Percentiles rank a stretch among this genome's conserved stretches.
These are phyloP conservation scores for Puccinia polysora DNA, from an alignment of 1,284 basidiomycete species.

Conservation along the genomic window DNA sequence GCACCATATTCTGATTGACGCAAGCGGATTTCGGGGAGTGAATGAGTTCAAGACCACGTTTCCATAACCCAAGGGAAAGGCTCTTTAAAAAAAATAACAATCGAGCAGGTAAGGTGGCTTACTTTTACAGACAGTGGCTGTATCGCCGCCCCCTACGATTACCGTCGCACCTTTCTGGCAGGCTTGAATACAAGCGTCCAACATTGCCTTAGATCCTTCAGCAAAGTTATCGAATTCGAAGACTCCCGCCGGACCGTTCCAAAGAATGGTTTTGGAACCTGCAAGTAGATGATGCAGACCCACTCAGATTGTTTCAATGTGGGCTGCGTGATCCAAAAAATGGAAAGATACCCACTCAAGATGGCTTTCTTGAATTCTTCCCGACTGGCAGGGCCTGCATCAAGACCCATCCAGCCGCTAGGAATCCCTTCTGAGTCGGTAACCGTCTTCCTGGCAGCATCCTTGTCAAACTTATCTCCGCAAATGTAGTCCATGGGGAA, in stretches of 20 bases:
- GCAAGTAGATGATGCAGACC: slow-evolving; percentile 44
- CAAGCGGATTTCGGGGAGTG: slow-evolving; percentile 56
- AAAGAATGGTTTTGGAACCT: slow-evolving; percentile 84
- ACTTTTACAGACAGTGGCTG: slow-evolving; percentile 50
- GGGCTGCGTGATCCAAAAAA: slow-evolving; percentile 51
- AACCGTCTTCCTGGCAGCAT: slow-evolving; percentile 74
- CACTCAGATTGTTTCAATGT: slow-evolving; percentile 67
- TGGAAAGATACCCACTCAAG: slow-evolving; percentile 13
- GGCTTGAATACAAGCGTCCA: slow-evolving; percentile 82
- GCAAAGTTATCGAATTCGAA: slow-evolving; percentile 95
- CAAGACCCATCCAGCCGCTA: slow-evolving; percentile 90
- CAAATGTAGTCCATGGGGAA: slow-evolving; percentile 94
- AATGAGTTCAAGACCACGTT: slow-evolving; percentile 87
- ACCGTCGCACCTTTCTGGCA: slow-evolving; percentile 80
- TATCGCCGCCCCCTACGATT: slow-evolving; percentile 63
- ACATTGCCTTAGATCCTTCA: slow-evolving; percentile 73
- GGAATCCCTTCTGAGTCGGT: slow-evolving; percentile 83
- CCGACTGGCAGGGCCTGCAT: slow-evolving; percentile 48
- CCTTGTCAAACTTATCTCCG: slow-evolving; percentile 90
- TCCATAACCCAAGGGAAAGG: slow-evolving; percentile 50
- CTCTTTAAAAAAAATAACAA: background rate
- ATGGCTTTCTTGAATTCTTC: slow-evolving; percentile 44
- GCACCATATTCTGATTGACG: slow-evolving; percentile 58
- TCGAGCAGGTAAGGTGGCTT: slow-evolving; percentile 4
- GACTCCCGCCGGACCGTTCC: slow-evolving; percentile 97